Evolutionary conservation across 2,329 filamentous ascomycete genomes (phyloP), one percentile per base, ranked within the genome.

Genomic region (Cercospora nicotianae): DNA sequence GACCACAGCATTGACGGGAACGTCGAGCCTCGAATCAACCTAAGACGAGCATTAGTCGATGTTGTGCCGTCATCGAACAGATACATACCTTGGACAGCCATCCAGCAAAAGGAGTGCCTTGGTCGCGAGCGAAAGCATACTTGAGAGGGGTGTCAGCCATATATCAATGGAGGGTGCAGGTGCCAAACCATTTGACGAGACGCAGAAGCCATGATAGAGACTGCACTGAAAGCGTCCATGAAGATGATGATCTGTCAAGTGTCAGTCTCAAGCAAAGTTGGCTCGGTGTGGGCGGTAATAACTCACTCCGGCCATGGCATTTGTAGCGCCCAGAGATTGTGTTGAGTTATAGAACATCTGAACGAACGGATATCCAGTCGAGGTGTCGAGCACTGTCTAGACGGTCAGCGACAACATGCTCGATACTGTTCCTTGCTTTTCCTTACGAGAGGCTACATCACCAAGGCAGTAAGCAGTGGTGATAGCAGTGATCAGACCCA

Each of bases 301-400:
- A 55, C 61, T 63, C 53, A 72, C 65, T 3, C 69, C 70, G 9
- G 70, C 67, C 64, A 74, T 69, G 9, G 69, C 65, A 23, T 70
- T 73, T 1, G 74, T 74, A 1, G 71, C 74, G 6, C 69, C 64
- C 16, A 69, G 67, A 30, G 70, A 73, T 51, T 66, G 63, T 1
- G 74, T 76, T 3, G 69, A 69, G 31, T 75, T 75, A 51, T 74
- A 73, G 20, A 76, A 72, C 28, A 75, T 67, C 12, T 71, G 67
- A 23, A 75, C 70, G 67, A 73, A 75, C 0, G 69, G 69, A n/a
- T 70, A 65, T n/a, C 65, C 66, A 3, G 73, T 76, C 64, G 62
- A 75, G 67, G 60, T 77, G 45, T 45, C 73, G 68, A 64, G 72
- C 9, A 74, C 73, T 63, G 72, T 67, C 48, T 4, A 7, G 2